A percentile compares a stretch with the other conserved stretches of the same genome.
Evolutionary conservation across 176 grass and related monocot species (phyloP).

Genomic region (Tuctoria greenei): DNA sequence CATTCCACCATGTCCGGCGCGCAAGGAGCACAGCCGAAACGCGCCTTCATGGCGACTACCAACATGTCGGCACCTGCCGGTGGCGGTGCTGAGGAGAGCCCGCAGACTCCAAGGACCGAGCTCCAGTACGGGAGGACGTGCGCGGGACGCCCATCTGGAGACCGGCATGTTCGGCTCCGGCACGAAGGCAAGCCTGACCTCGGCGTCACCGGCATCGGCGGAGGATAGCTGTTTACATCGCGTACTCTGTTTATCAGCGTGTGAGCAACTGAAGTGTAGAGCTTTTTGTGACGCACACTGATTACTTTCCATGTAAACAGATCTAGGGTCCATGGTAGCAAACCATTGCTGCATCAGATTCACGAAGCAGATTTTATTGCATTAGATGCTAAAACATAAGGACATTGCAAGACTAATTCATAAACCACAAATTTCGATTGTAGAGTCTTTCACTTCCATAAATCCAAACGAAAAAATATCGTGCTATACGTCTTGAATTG

Average conservation of each 20-base stretch:
- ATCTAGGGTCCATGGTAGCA: neutral
- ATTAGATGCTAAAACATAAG: neutral
- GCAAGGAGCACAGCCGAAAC: slow-evolving; percentile 74
- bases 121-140: slow-evolving; percentile 48
- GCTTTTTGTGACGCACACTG: neutral
- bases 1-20: slow-evolving; percentile 62
- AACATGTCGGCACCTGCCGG: slow-evolving; percentile 36
- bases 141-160: slow-evolving; percentile 30
- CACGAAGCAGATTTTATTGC: neutral
- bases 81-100: slow-evolving; percentile 13
- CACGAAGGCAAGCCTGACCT: slow-evolving; percentile 58
- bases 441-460: neutral
- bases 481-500: neutral
- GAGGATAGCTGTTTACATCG: neutral
- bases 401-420: neutral
- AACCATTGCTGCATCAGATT: neutral
- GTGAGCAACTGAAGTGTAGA: neutral
- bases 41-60: slow-evolving; percentile 63
- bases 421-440: neutral
- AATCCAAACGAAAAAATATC: neutral
- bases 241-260: neutral
- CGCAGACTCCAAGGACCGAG: slow-evolving; percentile 30
- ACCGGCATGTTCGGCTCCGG: slow-evolving; percentile 66
- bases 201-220: slow-evolving; percentile 54
- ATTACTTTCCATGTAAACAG: neutral